Conservation (phyloP, 257 asterid genomes). For the Gentiana straminea region DNA sequence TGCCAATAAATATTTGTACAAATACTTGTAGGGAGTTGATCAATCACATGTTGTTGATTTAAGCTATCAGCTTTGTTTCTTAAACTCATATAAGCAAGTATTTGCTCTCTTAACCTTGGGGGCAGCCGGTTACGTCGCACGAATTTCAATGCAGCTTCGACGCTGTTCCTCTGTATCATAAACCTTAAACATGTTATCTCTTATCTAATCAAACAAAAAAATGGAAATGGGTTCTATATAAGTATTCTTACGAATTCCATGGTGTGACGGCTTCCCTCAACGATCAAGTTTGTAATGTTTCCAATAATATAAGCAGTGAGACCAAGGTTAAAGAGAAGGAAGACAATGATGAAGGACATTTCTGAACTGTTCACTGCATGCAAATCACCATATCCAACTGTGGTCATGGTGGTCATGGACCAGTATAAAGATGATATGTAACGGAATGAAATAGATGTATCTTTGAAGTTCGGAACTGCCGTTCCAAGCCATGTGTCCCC, state of each 20-base stretch:
- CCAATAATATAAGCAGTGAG: conserved; percentile 80
- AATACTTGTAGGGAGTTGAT: conserved; percentile 74
- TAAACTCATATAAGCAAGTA: conserved; percentile 79
- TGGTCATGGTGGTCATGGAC: conserved; percentile 81
- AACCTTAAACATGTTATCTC: background rate
- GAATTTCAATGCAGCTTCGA: conserved; percentile 77
- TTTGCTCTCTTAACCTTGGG: conserved; percentile 67
- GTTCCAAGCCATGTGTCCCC: conserved; percentile 80
- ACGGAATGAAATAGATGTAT: conserved; percentile 39
- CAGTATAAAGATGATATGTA: conserved; percentile 68
- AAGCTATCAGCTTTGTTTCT: conserved; percentile 81
- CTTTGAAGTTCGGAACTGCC: conserved; percentile 49
- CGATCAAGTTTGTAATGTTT: conserved; percentile 86
- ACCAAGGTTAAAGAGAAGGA: conserved; percentile 78
- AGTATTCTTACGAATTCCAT: conserved; percentile 68
- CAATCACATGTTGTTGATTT: conserved; percentile 76
- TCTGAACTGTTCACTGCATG: conserved; percentile 72
- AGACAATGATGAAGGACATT: conserved; percentile 63
- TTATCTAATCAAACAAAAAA: background rate
- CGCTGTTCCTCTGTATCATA: conserved; percentile 58
- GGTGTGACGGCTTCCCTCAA: conserved; percentile 82
- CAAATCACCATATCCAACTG: conserved; percentile 87
- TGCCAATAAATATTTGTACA: conserved; percentile 67
- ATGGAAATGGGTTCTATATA: background rate
- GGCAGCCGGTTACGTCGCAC: conserved; percentile 71